These are phyloP conservation scores for Suillus brevipes DNA, from an alignment of 768 basidiomycete species.

Conservation along the genomic window DNA sequence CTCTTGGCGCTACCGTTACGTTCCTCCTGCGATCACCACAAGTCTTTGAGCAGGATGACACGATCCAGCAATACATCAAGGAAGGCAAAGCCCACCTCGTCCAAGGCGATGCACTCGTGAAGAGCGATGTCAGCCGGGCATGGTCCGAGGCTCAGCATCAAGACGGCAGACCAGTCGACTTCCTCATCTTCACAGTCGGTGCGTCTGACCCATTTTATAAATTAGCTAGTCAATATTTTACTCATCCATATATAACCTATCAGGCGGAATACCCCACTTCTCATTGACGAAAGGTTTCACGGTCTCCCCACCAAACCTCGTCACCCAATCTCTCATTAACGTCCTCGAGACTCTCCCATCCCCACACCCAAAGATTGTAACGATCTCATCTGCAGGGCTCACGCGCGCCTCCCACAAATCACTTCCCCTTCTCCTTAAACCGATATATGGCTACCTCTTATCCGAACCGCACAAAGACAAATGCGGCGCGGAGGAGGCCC, in stretches of 20 bases:
- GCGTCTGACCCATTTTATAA: constrained; percentile 17
- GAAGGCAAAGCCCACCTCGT: constrained; percentile 53
- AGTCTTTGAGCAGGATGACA: constrained; percentile 54
- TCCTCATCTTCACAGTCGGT: constrained; percentile 66
- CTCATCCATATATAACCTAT: constrained; percentile 1
- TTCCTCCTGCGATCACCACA: constrained; percentile 57
- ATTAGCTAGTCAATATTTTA: not conserved
- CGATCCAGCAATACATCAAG: constrained; percentile 51
- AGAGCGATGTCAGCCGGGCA: constrained; percentile 49
- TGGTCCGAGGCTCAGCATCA: constrained; percentile 47
- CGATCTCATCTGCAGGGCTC: constrained; percentile 54
- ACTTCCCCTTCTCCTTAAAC: constrained; percentile 50
- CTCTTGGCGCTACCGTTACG: constrained; percentile 57
- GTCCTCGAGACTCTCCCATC: constrained; percentile 54
- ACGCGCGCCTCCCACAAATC: constrained; percentile 43
- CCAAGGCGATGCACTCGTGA: constrained; percentile 60
- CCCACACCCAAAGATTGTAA: constrained; percentile 48
- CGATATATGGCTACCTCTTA: constrained; percentile 49
- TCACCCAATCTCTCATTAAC: constrained; percentile 57
- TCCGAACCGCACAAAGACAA: constrained; percentile 58
- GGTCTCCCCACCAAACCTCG: constrained; percentile 54
- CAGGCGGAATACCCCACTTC: constrained; percentile 52
- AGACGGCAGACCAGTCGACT: constrained; percentile 42
- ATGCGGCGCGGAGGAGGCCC: constrained; percentile 52
- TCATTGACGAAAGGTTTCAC: constrained; percentile 47